These are phyloP conservation scores for Cladosporium sp. DNA, from an alignment of 2,329 filamentous ascomycete genomes.

Conservation along the genomic window DNA sequence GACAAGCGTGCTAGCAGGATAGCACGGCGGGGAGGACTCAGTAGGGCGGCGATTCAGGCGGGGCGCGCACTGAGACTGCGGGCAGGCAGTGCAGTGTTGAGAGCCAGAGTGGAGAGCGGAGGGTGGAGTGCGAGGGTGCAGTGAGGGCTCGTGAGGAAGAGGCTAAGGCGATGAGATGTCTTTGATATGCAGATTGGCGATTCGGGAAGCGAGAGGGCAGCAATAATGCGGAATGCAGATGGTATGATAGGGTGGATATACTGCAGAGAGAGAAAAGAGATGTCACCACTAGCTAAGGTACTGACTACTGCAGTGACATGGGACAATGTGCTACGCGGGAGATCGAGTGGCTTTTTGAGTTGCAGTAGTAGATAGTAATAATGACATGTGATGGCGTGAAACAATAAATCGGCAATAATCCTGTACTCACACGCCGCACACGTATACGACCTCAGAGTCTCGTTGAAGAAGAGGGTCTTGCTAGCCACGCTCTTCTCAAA, in stretches of 20 bases:
- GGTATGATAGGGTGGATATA: background rate
- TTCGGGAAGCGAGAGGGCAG: background rate
- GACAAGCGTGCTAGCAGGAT: slow-evolving; percentile 1
- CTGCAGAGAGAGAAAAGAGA: background rate
- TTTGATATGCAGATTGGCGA: background rate
- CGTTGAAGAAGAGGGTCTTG: background rate
- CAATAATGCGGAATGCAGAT: background rate
- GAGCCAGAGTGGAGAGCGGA: background rate
- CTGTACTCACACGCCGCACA: background rate
- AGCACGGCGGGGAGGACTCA: background rate
- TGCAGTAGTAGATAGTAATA: no score
- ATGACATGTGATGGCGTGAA: background rate
- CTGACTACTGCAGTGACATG: background rate
- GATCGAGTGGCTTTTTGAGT: background rate
- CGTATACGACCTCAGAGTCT: background rate
- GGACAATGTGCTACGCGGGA: background rate
- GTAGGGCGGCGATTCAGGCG: slow-evolving; percentile 5
- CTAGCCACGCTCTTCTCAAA: background rate
- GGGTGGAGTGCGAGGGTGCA: background rate
- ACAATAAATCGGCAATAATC: background rate
- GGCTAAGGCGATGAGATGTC: background rate
- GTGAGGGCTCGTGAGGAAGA: background rate
- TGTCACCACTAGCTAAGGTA: background rate
- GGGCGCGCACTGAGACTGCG: background rate
- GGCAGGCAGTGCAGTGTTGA: slow-evolving; percentile 6